These are phyloP conservation scores for Pythium insidiosum DNA, from an alignment of 352 stramenopile genomes.

Conservation along the genomic window DNA sequence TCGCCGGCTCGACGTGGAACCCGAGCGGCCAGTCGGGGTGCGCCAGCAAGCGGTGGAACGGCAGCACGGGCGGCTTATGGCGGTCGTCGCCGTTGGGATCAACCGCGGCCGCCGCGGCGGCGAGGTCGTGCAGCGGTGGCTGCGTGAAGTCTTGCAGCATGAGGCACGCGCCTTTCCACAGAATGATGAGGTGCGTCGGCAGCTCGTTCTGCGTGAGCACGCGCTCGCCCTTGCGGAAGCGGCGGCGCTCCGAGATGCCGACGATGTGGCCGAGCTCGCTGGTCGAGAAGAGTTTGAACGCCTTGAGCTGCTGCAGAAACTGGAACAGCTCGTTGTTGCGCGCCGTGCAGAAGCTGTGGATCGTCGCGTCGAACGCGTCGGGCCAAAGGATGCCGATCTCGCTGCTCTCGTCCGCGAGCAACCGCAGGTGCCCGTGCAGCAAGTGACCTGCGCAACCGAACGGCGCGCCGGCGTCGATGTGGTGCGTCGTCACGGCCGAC, in stretches of 20 bases:
- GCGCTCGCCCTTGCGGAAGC: conserved; percentile 56
- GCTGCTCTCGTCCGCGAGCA: conserved; percentile 59
- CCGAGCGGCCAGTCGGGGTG: conserved; percentile 56
- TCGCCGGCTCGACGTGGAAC: conserved; percentile 27
- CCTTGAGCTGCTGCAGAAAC: conserved; percentile 60
- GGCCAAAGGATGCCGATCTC: conserved; percentile 66
- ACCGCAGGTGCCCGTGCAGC: conserved; percentile 29
- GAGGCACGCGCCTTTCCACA: conserved; percentile 58
- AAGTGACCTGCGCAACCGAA: conserved; percentile 54
- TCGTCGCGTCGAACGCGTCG: conserved; percentile 39
- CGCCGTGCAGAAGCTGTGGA: conserved; percentile 43
- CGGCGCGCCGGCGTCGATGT: conserved; percentile 39
- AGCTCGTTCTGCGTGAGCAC: conserved; percentile 57
- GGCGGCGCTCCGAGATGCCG: conserved; percentile 60
- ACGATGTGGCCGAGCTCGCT: conserved; percentile 64
- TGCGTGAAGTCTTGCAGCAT: conserved; percentile 60
- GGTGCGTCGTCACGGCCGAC: conserved; percentile 56
- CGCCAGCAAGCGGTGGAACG: conserved; percentile 51
- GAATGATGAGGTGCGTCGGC: conserved; percentile 35
- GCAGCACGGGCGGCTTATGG: conserved; percentile 20
- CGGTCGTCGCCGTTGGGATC: conserved; percentile 5
- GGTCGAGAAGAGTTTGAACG: conserved; percentile 46
- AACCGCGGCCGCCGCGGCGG: conserved; percentile 4
- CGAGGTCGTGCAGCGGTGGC: conserved; percentile 24
- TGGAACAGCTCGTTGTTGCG: conserved; percentile 58